Conservation (phyloP, 177 flowering plant genomes). For the Vitis hybrid region DNA sequence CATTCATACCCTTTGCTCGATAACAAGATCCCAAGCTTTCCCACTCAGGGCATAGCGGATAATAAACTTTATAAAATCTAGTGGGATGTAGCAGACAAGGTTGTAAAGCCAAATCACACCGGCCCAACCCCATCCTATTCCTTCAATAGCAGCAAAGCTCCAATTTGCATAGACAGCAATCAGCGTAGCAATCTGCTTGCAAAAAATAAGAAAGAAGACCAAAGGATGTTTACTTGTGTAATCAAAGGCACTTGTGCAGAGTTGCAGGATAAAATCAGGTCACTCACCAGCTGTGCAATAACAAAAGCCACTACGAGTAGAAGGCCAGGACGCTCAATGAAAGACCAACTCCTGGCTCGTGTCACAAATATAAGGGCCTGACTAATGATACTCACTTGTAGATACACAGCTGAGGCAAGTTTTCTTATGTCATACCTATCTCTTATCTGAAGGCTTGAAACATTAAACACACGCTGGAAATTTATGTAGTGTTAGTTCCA, state of each 20-base stretch:
- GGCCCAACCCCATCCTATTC: conserved; percentile 98
- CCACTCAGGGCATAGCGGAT: conserved; percentile 75
- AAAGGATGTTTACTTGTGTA: background rate
- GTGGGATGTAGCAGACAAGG: conserved; percentile 72
- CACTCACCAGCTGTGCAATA: conserved; percentile 77
- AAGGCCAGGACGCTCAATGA: conserved; percentile 72
- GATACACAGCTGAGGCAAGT: conserved; percentile 83
- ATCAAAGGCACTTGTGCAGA: background rate
- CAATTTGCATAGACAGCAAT: conserved; percentile 89
- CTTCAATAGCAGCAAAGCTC: conserved; percentile 80
- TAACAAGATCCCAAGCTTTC: conserved; percentile 81
- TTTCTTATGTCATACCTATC: conserved; percentile 48
- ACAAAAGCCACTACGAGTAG: conserved; percentile 66
- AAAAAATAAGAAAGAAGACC: background rate
- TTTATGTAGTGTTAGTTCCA: conserved; percentile 5
- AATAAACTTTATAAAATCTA: conserved; percentile 70
- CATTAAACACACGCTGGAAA: conserved; percentile 62
- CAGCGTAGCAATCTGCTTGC: conserved; percentile 69
- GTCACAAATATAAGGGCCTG: conserved; percentile 95
- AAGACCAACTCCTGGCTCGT: conserved; percentile 84
- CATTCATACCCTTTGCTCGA: conserved; percentile 78
- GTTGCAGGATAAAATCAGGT: background rate
- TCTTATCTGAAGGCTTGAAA: conserved; percentile 53
- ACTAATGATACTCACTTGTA: conserved; percentile 92
- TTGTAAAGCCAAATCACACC: conserved; percentile 88